Conservation (phyloP, 805 yeast genomes). For the Candida sanyiensis region DNA sequence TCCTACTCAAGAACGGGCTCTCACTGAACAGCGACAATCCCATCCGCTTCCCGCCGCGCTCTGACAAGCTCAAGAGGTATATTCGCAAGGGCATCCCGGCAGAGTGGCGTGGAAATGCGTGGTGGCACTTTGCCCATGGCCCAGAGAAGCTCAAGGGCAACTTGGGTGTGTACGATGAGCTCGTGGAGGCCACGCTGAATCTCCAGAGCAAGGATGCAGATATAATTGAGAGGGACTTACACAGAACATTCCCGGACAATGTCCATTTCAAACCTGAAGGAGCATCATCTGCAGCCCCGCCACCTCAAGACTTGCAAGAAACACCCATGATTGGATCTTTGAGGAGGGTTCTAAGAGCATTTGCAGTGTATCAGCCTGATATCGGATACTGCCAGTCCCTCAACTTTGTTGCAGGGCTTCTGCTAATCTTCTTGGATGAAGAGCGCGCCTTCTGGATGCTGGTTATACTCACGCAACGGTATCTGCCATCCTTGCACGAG, state of each 20-base stretch:
- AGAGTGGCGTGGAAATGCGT: slow-evolving; percentile 94
- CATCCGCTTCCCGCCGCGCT: slow-evolving; percentile 65
- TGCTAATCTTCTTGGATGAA: slow-evolving; percentile 81
- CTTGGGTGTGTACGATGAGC: slow-evolving; percentile 64
- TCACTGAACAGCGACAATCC: slow-evolving; percentile 45
- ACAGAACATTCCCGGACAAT: slow-evolving; percentile 94
- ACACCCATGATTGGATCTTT: slow-evolving; percentile 62
- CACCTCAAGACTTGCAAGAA: slow-evolving; percentile 33
- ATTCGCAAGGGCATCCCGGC: slow-evolving; percentile 92
- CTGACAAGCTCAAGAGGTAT: slow-evolving; percentile 73
- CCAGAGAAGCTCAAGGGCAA: slow-evolving; percentile 63
- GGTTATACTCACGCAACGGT: slow-evolving; percentile 79
- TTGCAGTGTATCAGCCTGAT: slow-evolving; percentile 78
- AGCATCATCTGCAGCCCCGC: slow-evolving; percentile 1
- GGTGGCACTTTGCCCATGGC: slow-evolving; percentile 94
- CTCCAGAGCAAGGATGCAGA: slow-evolving; percentile 73
- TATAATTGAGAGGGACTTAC: slow-evolving; percentile 87
- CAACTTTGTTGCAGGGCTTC: slow-evolving; percentile 84
- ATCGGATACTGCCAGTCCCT: slow-evolving; percentile 96
- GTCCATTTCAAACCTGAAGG: slow-evolving; percentile 55
- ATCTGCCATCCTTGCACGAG: slow-evolving; percentile 88
- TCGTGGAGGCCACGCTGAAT: slow-evolving; percentile 52
- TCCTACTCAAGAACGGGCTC: slow-evolving; percentile 67
- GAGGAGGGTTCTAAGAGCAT: slow-evolving; percentile 76
- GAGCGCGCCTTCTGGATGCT: slow-evolving; percentile 95